Percentiles rank a stretch among this genome's conserved stretches.
These are phyloP conservation scores for Xylaria sp. DNA, from an alignment of 2,329 filamentous ascomycete genomes.

Conservation along the genomic window DNA sequence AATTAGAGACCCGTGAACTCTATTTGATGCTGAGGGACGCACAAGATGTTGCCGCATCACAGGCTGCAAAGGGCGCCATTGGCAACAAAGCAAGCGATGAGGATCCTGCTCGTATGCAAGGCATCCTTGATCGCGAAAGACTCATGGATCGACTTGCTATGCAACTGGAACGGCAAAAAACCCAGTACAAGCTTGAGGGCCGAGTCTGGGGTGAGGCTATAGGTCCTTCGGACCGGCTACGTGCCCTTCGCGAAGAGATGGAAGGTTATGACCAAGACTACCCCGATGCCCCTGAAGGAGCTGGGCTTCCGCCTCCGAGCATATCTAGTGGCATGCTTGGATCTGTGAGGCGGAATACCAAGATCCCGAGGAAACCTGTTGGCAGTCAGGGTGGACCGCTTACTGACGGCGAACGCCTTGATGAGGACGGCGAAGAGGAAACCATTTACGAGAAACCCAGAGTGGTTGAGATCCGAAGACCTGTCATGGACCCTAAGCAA, in stretches of 20 bases:
- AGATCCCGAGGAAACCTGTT: conserved; percentile 66
- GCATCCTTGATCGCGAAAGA: conserved; percentile 90
- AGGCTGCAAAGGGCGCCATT: conserved; percentile 70
- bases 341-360: conserved; percentile 72
- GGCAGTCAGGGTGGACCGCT: conserved; percentile 49
- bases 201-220: conserved; percentile 85
- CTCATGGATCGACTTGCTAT: conserved; percentile 95
- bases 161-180: conserved; percentile 96
- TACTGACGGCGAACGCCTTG: conserved; percentile 46
- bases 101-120: conserved; percentile 83
- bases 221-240: conserved; percentile 89
- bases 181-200: conserved; percentile 95
- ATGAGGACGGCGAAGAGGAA: conserved; percentile 65
- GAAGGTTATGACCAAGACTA: conserved; percentile 65
- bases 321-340: conserved; percentile 80
- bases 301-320: conserved; percentile 66
- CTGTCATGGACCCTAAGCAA: conserved; percentile 71
- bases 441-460: conserved; percentile 81
- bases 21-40: conserved; percentile 99
- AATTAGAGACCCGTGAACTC: conserved; percentile 93
- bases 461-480: conserved; percentile 81
- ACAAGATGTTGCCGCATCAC: conserved; percentile 92
- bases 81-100: conserved; percentile 66
- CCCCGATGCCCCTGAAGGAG: conserved; percentile 56
- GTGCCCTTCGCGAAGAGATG: conserved; percentile 95